phyloP scores from a whole-genome alignment of 805 yeast genomes.

The Metschnikowia lunata region DNA sequence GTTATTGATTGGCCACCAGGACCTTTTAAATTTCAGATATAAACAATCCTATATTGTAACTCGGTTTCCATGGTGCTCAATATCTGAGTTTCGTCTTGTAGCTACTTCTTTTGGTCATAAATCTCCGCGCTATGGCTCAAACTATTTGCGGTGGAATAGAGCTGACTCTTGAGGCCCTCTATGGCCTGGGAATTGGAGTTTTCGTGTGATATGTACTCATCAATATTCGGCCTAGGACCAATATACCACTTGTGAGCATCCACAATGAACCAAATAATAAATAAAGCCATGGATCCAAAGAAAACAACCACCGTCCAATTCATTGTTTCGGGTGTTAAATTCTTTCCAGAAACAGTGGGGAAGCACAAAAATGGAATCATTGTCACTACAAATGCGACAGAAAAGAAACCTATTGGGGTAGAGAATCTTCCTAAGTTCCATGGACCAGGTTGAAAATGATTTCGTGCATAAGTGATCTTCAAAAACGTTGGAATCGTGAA shows the following conservation, averaged over 20 bases:
- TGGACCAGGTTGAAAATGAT: slow-evolving; percentile 58
- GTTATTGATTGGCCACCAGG: no score
- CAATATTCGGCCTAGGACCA: slow-evolving; percentile 53
- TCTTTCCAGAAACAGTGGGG: slow-evolving; percentile 39
- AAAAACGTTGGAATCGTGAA: slow-evolving; percentile 61
- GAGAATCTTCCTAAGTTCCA: slow-evolving; percentile 58
- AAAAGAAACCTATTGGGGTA: slow-evolving; percentile 44
- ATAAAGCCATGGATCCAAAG: slow-evolving; percentile 54
- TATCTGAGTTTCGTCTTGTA: no score
- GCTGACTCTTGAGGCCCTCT: slow-evolving; percentile 6
- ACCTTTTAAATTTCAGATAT: background rate
- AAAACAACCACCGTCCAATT: slow-evolving; percentile 58
- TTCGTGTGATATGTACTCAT: slow-evolving; percentile 12
- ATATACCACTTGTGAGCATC: slow-evolving; percentile 57
- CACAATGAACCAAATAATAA: slow-evolving; percentile 45
- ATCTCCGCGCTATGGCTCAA: background rate
- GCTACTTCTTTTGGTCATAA: background rate
- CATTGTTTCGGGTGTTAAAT: slow-evolving; percentile 43
- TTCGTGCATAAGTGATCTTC: slow-evolving; percentile 51
- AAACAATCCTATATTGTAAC: background rate
- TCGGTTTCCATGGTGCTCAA: background rate
- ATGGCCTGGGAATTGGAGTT: slow-evolving; percentile 1
- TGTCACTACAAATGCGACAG: slow-evolving; percentile 45
- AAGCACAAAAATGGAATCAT: slow-evolving; percentile 61
- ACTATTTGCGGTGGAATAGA: slow-evolving; percentile 1